Evolutionary conservation across 2,329 filamentous ascomycete species (phyloP).

Genomic region (Pezicula carpinea): DNA sequence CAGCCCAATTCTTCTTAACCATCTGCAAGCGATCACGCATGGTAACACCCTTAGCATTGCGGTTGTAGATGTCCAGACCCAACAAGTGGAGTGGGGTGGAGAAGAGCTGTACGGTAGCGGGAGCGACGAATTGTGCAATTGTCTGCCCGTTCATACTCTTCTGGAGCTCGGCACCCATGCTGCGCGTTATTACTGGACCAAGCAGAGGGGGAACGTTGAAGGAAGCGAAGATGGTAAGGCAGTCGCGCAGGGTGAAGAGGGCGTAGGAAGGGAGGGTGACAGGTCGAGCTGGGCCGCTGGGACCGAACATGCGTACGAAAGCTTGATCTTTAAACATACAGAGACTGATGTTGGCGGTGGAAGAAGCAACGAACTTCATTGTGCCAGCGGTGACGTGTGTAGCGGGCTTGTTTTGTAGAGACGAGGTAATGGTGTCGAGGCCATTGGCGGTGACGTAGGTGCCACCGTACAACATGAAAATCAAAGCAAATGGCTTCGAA

Average conservation of each 20-base stretch:
- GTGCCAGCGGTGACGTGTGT: slow-evolving; percentile 66
- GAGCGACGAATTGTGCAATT: slow-evolving; percentile 74
- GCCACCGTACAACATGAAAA: slow-evolving; percentile 74
- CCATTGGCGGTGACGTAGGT: slow-evolving; percentile 88
- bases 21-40: slow-evolving; percentile 59
- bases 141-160: slow-evolving; percentile 48
- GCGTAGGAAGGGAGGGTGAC: slow-evolving; percentile 69
- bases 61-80: slow-evolving; percentile 82
- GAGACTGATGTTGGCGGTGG: slow-evolving; percentile 75
- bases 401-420: slow-evolving; percentile 51
- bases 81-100: slow-evolving; percentile 82
- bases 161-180: slow-evolving; percentile 48
- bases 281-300: slow-evolving; percentile 44
- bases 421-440: slow-evolving; percentile 75
- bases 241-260: slow-evolving; percentile 79
- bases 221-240: slow-evolving; percentile 82
- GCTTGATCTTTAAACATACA: slow-evolving; percentile 87
- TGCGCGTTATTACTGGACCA: slow-evolving; percentile 60
- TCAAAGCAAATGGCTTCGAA: slow-evolving; percentile 63
- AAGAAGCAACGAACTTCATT: slow-evolving; percentile 77
- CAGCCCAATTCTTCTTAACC: slow-evolving; percentile 71
- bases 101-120: slow-evolving; percentile 71
- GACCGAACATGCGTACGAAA: slow-evolving; percentile 79
- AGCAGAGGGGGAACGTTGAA: slow-evolving; percentile 85
- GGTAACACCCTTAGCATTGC: slow-evolving; percentile 39